Evolutionary conservation across 2,329 filamentous ascomycete species (phyloP).

Genomic region (Penicillium sp.): DNA sequence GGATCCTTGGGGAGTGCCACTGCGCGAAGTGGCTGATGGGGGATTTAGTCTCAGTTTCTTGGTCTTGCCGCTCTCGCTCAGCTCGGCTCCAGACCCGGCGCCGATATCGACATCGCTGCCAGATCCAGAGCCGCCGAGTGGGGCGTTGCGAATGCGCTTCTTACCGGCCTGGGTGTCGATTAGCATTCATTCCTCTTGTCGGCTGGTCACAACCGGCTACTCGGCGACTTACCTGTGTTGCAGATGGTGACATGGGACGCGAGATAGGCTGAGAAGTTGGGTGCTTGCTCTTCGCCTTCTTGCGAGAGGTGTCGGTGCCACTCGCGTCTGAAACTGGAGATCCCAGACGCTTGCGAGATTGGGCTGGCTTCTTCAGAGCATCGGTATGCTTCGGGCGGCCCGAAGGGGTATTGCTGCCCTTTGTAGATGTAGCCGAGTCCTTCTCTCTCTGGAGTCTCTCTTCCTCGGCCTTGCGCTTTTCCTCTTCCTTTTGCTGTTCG

Average conservation of each 20-base stretch:
- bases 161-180: conserved; percentile 49
- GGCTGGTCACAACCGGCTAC: background rate
- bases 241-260: conserved; percentile 67
- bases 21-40: conserved; percentile 39
- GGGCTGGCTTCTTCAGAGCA: conserved; percentile 54
- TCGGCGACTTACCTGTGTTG: conserved; percentile 49
- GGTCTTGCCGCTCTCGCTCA: conserved; percentile 47
- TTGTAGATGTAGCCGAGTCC: conserved; percentile 62
- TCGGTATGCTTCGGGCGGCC: conserved; percentile 59
- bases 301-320: conserved; percentile 83
- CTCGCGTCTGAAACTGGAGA: conserved; percentile 89
- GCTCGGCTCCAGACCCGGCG: conserved; percentile 50
- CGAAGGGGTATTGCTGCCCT: conserved; percentile 70
- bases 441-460: conserved; percentile 51
- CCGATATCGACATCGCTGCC: conserved; percentile 60
- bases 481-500: conserved; percentile 62
- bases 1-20: conserved; percentile 51
- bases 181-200: background rate
- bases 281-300: conserved; percentile 74
- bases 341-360: conserved; percentile 76
- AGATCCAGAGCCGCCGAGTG: conserved; percentile 45
- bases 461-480: conserved; percentile 61
- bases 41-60: conserved; percentile 54
- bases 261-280: conserved; percentile 38
- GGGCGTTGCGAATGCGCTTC: conserved; percentile 48